Percentiles rank a stretch among this genome's conserved stretches.
These are phyloP conservation scores for Pichia deserticola DNA, from an alignment of 805 yeast species.

Conservation along the genomic window DNA sequence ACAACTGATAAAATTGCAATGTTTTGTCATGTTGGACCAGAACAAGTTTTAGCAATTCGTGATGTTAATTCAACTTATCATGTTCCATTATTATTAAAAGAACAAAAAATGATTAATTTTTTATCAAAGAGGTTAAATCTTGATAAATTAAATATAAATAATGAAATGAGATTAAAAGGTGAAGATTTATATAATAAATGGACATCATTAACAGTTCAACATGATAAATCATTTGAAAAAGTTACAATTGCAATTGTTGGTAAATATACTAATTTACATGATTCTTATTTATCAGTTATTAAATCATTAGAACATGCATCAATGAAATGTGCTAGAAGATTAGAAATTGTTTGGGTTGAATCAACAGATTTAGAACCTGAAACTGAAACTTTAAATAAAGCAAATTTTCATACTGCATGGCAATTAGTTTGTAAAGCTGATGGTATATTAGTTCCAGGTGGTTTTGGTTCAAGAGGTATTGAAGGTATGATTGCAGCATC, in stretches of 20 bases:
- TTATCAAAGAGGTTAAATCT: constrained; percentile 63
- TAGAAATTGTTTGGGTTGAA: constrained; percentile 94
- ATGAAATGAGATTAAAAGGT: constrained; percentile 58
- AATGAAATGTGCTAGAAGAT: constrained; percentile 76
- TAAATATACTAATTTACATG: constrained; percentile 92
- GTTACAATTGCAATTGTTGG: constrained; percentile 97
- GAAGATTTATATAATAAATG: constrained; percentile 63
- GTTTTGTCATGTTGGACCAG: constrained; percentile 99
- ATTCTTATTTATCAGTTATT: constrained; percentile 89
- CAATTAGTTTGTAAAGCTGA: constrained; percentile 86
- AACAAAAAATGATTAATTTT: constrained; percentile 76
- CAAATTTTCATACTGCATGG: constrained; percentile 92
- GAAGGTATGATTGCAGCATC: constrained; percentile 98
- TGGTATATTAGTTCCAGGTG: constrained; percentile 97
- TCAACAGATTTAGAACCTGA: constrained; percentile 81
- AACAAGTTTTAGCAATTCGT: constrained; percentile 93
- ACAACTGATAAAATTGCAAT: constrained; percentile 95
- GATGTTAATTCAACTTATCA: constrained; percentile 97
- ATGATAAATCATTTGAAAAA: constrained; percentile 76
- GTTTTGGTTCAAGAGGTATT: constrained; percentile 94
- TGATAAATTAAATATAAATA: constrained; percentile 36
- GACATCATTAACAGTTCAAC: constrained; percentile 69
- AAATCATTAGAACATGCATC: constrained; percentile 94
- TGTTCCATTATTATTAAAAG: constrained; percentile 84
- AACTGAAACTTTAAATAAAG: constrained; percentile 54